A percentile compares a stretch with the other conserved stretches of the same genome.
These are phyloP conservation scores for Triadica sebifera DNA, from an alignment of 345 rosid genomes.

Conservation along the genomic window DNA sequence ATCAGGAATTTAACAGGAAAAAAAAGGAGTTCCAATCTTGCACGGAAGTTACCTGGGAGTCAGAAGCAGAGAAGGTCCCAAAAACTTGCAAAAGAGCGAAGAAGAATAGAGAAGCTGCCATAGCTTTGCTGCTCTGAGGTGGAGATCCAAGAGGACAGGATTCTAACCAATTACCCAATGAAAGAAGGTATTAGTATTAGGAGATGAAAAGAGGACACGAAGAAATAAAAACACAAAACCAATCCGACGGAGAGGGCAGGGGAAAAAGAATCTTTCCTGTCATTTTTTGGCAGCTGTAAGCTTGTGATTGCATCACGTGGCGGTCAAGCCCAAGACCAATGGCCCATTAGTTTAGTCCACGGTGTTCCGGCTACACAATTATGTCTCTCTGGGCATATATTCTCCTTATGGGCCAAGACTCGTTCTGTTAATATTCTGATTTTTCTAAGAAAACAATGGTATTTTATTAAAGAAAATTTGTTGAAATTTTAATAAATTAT, in stretches of 20 bases:
- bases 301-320: too few relatives aligned
- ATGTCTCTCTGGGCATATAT: too few relatives aligned
- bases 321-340: too few relatives aligned
- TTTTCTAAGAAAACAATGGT: too few relatives aligned
- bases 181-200: neutral
- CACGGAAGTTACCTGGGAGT: slow-evolving; percentile 3
- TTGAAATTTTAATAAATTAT: too few relatives aligned
- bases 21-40: neutral
- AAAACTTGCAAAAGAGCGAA: neutral
- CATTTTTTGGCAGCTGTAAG: neutral
- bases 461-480: too few relatives aligned
- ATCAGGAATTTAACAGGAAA: neutral
- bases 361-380: too few relatives aligned
- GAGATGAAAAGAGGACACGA: neutral
- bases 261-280: neutral
- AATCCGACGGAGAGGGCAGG: neutral
- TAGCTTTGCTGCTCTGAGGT: neutral
- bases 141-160: neutral
- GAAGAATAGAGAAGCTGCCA: slow-evolving; percentile 9
- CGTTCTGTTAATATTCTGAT: too few relatives aligned
- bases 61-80: slow-evolving; percentile 1
- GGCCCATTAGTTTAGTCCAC: too few relatives aligned
- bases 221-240: neutral
- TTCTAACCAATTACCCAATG: neutral
- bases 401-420: too few relatives aligned